phyloP scores from a whole-genome alignment of 73 alveolate species.

The Paramecium sexaurelia region DNA sequence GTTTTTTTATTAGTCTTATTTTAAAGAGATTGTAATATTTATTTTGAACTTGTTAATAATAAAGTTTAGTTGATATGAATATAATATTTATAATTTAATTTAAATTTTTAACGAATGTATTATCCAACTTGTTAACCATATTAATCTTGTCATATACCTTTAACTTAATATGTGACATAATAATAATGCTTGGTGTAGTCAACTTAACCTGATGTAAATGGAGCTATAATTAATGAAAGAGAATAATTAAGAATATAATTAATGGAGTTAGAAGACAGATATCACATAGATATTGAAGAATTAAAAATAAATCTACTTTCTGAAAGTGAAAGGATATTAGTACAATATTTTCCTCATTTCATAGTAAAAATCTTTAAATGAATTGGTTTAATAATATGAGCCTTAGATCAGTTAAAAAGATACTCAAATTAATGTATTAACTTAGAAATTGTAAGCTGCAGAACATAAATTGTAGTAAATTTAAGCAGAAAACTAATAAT shows the following conservation, averaged over 20 bases:
- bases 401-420: constrained; percentile 23
- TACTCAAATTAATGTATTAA: not conserved
- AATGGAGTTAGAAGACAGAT: constrained; percentile 44
- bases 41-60: not conserved
- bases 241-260: constrained; percentile 26
- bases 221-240: constrained; percentile 25
- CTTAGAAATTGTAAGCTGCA: constrained; percentile 2
- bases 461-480: not conserved
- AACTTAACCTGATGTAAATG: not conserved
- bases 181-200: not conserved
- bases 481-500: not conserved
- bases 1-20: too few relatives aligned
- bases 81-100: not conserved
- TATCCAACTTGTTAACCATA: constrained; percentile 12
- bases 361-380: constrained; percentile 28
- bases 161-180: not conserved
- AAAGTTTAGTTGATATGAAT: not conserved
- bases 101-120: constrained; percentile 39
- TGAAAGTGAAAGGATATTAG: constrained; percentile 52
- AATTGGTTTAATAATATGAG: not conserved
- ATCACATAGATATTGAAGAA: constrained; percentile 39
- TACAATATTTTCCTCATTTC: not conserved
- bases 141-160: constrained; percentile 16
- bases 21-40: not conserved
- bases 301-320: constrained; percentile 5